phyloP scores from a whole-genome alignment of 345 rosid genomes.

The Moricandia arvensis region DNA sequence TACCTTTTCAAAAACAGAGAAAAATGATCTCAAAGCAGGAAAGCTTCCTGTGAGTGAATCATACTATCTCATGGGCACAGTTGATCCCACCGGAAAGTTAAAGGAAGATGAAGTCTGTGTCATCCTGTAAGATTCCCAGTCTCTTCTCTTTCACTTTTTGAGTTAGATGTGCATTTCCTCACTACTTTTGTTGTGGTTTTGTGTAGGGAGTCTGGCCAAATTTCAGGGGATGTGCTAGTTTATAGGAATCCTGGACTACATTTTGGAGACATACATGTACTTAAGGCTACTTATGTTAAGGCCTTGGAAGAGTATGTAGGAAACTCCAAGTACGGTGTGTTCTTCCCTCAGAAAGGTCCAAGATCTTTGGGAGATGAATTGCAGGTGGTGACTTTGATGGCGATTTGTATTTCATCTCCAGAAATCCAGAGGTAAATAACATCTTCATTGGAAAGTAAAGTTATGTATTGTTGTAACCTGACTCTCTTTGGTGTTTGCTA shows the following conservation, averaged over 20 bases:
- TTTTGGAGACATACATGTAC: too few relatives aligned
- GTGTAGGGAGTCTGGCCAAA: constrained; percentile 59
- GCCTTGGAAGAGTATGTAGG: too few relatives aligned
- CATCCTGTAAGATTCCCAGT: constrained; percentile 52
- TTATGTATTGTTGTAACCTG: too few relatives aligned
- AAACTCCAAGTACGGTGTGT: constrained; percentile 64
- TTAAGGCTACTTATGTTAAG: too few relatives aligned
- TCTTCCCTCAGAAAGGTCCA: constrained; percentile 48
- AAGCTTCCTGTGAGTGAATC: too few relatives aligned
- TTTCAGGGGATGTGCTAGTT: constrained; percentile 39
- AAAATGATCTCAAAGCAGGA: constrained; percentile 40
- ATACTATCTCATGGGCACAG: too few relatives aligned
- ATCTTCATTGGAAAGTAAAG: too few relatives aligned
- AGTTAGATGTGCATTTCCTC: not conserved
- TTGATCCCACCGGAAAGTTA: not conserved
- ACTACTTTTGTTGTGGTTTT: not conserved
- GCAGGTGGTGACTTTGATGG: too few relatives aligned
- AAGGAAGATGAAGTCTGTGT: constrained; percentile 74
- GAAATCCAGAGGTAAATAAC: too few relatives aligned
- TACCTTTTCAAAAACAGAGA: constrained; percentile 44
- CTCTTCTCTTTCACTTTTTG: not conserved
- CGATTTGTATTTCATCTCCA: constrained; percentile 4
- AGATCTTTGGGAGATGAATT: too few relatives aligned
- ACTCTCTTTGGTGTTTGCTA: not conserved
- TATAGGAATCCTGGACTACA: too few relatives aligned